Percentiles rank a stretch among this genome's conserved stretches.
phyloP scores from a whole-genome alignment of 495 filamentous ascomycete species.

The Cercophora sp. region DNA sequence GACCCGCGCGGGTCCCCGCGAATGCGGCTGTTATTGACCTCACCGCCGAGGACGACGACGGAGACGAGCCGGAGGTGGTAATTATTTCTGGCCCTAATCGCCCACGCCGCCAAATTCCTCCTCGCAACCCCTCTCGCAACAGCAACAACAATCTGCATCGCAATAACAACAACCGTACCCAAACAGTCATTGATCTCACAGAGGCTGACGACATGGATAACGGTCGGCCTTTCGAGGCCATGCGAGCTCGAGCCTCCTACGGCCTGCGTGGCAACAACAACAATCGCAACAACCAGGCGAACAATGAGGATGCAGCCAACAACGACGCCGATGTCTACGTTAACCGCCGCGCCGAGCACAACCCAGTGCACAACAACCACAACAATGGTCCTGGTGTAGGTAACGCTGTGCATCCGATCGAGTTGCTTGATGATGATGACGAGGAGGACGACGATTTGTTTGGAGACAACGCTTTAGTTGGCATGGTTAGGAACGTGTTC shows the following conservation, averaged over 20 bases:
- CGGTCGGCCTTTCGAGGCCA: background rate
- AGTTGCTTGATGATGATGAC: too few species aligned
- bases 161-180: too few species aligned
- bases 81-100: background rate
- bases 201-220: conserved; percentile 25
- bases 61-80: conserved; percentile 4
- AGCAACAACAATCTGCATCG: too few species aligned
- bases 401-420: too few species aligned
- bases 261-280: background rate
- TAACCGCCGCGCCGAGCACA: too few species aligned
- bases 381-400: background rate
- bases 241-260: background rate
- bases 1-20: too few species aligned
- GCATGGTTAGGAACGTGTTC: too few species aligned
- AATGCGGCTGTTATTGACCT: conserved; percentile 40
- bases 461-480: too few species aligned
- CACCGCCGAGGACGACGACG: conserved; percentile 35
- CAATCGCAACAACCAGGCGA: background rate
- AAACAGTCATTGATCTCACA: conserved; percentile 38
- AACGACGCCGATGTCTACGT: too few species aligned
- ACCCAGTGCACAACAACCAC: conserved; percentile 2
- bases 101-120: conserved; percentile 29
- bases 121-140: conserved; percentile 33
- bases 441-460: too few species aligned
- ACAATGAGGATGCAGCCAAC: background rate